A percentile compares a stretch with the other conserved stretches of the same genome.
phyloP scores from a whole-genome alignment of 2,329 filamentous ascomycete species.

The Colletotrichum gigasporum region DNA sequence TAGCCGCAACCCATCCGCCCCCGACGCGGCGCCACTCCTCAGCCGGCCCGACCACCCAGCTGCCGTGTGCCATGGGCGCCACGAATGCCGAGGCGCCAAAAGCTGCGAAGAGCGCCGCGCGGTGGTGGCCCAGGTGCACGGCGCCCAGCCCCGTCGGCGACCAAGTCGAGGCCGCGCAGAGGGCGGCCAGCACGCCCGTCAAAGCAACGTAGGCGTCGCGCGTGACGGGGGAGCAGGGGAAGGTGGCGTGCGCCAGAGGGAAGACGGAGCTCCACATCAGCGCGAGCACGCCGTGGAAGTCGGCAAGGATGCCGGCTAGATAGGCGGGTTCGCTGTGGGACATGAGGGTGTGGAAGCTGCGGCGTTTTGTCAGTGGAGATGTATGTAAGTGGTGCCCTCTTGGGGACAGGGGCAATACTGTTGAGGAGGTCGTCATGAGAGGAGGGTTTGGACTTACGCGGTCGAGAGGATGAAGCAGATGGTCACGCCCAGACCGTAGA shows the following conservation, averaged over 20 bases:
- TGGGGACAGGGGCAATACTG: no score
- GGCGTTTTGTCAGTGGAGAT: no score
- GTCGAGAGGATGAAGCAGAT: slow-evolving; percentile 57
- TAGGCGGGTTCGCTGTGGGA: slow-evolving; percentile 62
- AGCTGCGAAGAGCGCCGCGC: slow-evolving; percentile 18
- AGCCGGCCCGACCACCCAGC: neutral
- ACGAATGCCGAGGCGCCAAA: slow-evolving; percentile 24
- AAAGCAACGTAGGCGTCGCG: slow-evolving; percentile 47
- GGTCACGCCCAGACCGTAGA: slow-evolving; percentile 54
- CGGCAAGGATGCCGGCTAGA: slow-evolving; percentile 64
- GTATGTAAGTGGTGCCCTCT: neutral
- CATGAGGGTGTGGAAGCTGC: slow-evolving; percentile 64
- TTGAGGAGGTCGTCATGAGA: neutral
- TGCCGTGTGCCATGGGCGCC: slow-evolving; percentile 20
- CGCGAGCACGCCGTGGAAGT: slow-evolving; percentile 69
- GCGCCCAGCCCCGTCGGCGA: slow-evolving; percentile 15
- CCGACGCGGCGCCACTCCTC: slow-evolving; percentile 18
- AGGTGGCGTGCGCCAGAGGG: slow-evolving; percentile 66
- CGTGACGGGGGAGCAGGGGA: slow-evolving; percentile 45
- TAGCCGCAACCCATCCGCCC: slow-evolving; percentile 10
- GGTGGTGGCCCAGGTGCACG: slow-evolving; percentile 27
- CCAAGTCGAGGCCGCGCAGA: slow-evolving; percentile 43
- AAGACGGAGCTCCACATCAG: slow-evolving; percentile 71
- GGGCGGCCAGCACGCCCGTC: slow-evolving; percentile 44
- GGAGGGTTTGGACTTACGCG: slow-evolving; percentile 39